Evolutionary conservation across 2,329 filamentous ascomycete species (phyloP), one percentile per base, ranked within the genome.

Genomic region (Phyllosticta citrichinensis): DNA sequence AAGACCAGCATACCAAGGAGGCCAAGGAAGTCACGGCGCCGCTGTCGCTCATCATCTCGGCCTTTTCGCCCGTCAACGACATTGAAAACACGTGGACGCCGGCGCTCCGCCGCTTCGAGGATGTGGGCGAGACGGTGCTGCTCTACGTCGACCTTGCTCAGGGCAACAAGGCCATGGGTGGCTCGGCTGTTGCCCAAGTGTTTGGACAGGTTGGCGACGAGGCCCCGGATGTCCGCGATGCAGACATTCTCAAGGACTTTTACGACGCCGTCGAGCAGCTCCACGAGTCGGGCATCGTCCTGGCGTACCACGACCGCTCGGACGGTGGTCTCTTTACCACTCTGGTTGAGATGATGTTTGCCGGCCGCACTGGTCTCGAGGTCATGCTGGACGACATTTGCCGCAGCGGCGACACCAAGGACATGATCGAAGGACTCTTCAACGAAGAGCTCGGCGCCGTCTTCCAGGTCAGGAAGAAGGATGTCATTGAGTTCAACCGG

Each of bases 301-400:
- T 97, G 22, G 93, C 93, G 3, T 97, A 97, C 73, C 94, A 97
- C 73, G 94, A 97, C 74, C 83, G 89, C 55, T 97, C 91, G 0
- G 93, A 97, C 72, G 94, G 93, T 73, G 94, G 94, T 69, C 79
- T 97, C 10, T 84, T 97, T 71, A 94, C 93, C 0, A 92, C 93
- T 5, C 77, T 97, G 35, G 89, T 87, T 2, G 94, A 99, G 76
- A 97, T 97, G 94, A 95, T 96, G 85, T 97, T 97, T 72, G 93
- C 94, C 33, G 94, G 94, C 27, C 88, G 92, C 61, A 95, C 89
- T 69, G 94, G 93, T 63, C 82, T 91, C 30, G 89, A 95, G 66
- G 80, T 97, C 63, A 88, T 89, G 80, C 79, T 97, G 62, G 92
- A 97, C 70, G 83, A 82, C 60, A 79, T 91, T 50, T 76, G 79